Evolutionary conservation across 2,329 filamentous ascomycete species (phyloP).

Genomic region (Venturia oleaginea): DNA sequence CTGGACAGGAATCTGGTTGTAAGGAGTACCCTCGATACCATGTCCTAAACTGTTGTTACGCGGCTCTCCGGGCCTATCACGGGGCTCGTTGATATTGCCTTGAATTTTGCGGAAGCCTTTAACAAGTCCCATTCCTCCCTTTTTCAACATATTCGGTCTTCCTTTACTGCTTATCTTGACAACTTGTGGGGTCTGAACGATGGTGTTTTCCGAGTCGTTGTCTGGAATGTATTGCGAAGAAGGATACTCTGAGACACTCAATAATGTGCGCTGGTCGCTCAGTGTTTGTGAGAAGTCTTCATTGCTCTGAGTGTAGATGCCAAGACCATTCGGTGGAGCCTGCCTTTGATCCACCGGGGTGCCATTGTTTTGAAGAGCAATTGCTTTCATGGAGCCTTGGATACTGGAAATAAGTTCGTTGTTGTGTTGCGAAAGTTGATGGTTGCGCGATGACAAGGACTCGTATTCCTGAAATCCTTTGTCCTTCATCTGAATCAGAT

Average conservation of each 20-base stretch:
- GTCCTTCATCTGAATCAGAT: slow-evolving; percentile 76
- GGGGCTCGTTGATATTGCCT: neutral
- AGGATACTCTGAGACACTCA: slow-evolving; percentile 30
- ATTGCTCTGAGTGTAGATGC: slow-evolving; percentile 44
- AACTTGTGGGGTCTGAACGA: slow-evolving; percentile 73
- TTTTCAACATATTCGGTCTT: slow-evolving; percentile 96
- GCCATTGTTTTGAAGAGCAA: slow-evolving; percentile 28
- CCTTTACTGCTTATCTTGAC: slow-evolving; percentile 74
- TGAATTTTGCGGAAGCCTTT: slow-evolving; percentile 86
- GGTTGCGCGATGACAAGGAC: slow-evolving; percentile 87
- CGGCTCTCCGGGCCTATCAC: neutral
- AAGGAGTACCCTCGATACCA: slow-evolving; percentile 22
- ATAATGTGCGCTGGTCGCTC: slow-evolving; percentile 32
- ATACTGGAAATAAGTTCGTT: slow-evolving; percentile 92
- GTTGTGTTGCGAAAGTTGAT: slow-evolving; percentile 88
- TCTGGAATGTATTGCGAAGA: slow-evolving; percentile 37
- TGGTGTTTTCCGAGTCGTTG: slow-evolving; percentile 56
- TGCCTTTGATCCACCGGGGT: slow-evolving; percentile 34
- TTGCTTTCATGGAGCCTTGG: slow-evolving; percentile 37
- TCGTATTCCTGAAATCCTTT: slow-evolving; percentile 93
- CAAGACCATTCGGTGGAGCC: slow-evolving; percentile 47
- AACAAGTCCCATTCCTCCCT: slow-evolving; percentile 84
- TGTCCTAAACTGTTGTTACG: slow-evolving; percentile 8
- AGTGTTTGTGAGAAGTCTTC: slow-evolving; percentile 31
- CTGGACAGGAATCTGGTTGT: slow-evolving; percentile 17